Percentiles rank a stretch among this genome's conserved stretches.
Evolutionary conservation across 164 flowering plant genomes (phyloP).

Genomic region (Paratinospora sagittata): DNA sequence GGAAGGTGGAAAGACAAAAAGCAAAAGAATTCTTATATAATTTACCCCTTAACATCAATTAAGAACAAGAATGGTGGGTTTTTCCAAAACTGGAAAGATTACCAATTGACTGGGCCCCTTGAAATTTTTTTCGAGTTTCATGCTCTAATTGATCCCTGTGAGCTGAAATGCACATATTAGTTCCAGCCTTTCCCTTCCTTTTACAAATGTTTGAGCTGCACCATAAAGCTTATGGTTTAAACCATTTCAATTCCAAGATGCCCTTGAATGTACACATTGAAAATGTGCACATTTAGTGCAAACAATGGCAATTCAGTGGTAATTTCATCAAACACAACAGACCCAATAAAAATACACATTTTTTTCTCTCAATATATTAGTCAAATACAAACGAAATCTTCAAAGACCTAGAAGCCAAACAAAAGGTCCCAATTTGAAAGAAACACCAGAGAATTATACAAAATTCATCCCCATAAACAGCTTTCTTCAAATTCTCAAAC

Average conservation of each 20-base stretch:
- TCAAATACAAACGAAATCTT: background rate
- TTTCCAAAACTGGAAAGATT: background rate
- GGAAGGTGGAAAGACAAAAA: background rate
- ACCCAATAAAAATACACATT: background rate
- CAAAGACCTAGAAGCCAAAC: constrained; percentile 1
- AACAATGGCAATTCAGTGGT: background rate
- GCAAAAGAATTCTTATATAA: background rate
- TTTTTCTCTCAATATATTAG: background rate
- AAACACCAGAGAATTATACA: no score
- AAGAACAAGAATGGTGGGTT: background rate
- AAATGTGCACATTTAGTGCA: background rate
- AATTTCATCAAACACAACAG: background rate
- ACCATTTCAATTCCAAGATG: background rate
- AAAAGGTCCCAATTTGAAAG: background rate
- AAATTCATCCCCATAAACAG: background rate
- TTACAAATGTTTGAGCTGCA: background rate
- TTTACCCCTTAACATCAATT: background rate
- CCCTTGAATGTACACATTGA: background rate
- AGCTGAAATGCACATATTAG: background rate
- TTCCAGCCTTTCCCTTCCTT: background rate
- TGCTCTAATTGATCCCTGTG: background rate
- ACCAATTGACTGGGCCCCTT: background rate
- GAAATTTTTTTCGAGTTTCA: background rate
- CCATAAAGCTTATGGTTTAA: background rate
- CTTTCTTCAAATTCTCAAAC: background rate